Base-by-base conservation (phyloP, 192 early-diverging fungal genomes). In the Fimicolochytrium jonesii region DNA sequence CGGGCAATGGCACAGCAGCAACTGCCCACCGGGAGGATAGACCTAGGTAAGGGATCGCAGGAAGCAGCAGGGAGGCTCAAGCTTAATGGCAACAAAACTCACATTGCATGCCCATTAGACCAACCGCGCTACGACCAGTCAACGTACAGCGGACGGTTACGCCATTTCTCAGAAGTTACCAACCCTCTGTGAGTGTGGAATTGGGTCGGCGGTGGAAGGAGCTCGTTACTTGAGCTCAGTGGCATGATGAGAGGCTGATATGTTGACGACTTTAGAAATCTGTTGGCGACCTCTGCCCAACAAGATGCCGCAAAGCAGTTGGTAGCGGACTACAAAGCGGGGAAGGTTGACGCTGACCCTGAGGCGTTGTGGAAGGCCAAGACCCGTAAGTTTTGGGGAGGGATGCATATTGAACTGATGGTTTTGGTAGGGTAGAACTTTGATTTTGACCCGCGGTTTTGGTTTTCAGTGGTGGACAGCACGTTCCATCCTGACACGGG, bases 401-500 rank as follows among this genome's bases (percentile, higher is more conserved):
- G 6, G 31, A 25, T 22, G 25, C 44, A 32, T 53, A 6, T 31
- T 35, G n/a, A 5, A 59, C 42, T 68, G 6, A 63, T 30, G 26
- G 49, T 32, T 20, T 23, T 42, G 46, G 46, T 7, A 7, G 31
- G 1, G n/a, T 15, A 22, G 13, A 28, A 1, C 13, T 2, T 25
- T 52, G 37, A 42, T n/a, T 6, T 6, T 28, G 15, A 15, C 17
- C 45, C 28, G 59, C 4, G 26, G 43, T 23, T 29, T 11, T 6
- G 2, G 6, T 10, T 10, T 26, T 31, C 45, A 85, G 85, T 86
- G 23, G 77, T 90, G 29, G 88, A 91, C 49, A 85, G 86, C 23
- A 90, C 87, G 5, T 70, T 90, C 60, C 90, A 92, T 65, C 84
- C 89, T 30, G 89, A 92, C 67, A 91, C 89, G 2, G 87, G 87